Percentiles rank a stretch among this genome's conserved stretches.
Evolutionary conservation across 768 basidiomycete species (phyloP).

Genomic region (Coprinopsis marcescibilis): DNA sequence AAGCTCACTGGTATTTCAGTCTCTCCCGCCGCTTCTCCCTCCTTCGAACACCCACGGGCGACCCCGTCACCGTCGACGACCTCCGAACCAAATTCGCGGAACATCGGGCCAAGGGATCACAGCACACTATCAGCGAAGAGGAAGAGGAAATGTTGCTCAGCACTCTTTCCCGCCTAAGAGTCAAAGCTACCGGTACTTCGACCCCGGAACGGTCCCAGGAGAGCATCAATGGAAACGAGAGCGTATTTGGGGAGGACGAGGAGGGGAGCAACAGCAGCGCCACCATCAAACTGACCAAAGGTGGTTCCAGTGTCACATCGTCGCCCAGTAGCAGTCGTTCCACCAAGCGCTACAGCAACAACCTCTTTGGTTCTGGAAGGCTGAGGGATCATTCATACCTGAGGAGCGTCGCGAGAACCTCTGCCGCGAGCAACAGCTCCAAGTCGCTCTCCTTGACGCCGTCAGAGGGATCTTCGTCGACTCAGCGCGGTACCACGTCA

Average conservation of each 20-base stretch:
- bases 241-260: slow-evolving; percentile 6
- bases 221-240: slow-evolving; percentile 16
- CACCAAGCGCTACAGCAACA: slow-evolving; percentile 77
- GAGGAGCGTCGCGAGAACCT: slow-evolving; percentile 43
- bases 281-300: slow-evolving; percentile 28
- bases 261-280: slow-evolving; percentile 24
- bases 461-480: slow-evolving; percentile 36
- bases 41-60: slow-evolving; percentile 62
- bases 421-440: slow-evolving; percentile 27
- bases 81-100: slow-evolving; percentile 65
- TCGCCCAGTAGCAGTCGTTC: slow-evolving; percentile 44
- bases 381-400: slow-evolving; percentile 71
- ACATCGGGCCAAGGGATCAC: slow-evolving; percentile 65
- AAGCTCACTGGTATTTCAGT: slow-evolving; percentile 34
- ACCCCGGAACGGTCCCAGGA: slow-evolving; percentile 31
- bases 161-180: slow-evolving; percentile 49
- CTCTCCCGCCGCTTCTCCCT: slow-evolving; percentile 80
- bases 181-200: slow-evolving; percentile 21
- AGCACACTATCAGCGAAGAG: slow-evolving; percentile 68
- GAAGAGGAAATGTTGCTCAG: slow-evolving; percentile 84
- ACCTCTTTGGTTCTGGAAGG: slow-evolving; percentile 78
- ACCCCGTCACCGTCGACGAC: slow-evolving; percentile 59
- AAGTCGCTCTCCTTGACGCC: slow-evolving; percentile 46
- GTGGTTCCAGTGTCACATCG: slow-evolving; percentile 33
- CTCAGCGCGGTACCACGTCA: slow-evolving; percentile 29